These are phyloP conservation scores for Choanephora cucurbitarum DNA, from an alignment of 371 early-diverging fungal species.

Conservation along the genomic window DNA sequence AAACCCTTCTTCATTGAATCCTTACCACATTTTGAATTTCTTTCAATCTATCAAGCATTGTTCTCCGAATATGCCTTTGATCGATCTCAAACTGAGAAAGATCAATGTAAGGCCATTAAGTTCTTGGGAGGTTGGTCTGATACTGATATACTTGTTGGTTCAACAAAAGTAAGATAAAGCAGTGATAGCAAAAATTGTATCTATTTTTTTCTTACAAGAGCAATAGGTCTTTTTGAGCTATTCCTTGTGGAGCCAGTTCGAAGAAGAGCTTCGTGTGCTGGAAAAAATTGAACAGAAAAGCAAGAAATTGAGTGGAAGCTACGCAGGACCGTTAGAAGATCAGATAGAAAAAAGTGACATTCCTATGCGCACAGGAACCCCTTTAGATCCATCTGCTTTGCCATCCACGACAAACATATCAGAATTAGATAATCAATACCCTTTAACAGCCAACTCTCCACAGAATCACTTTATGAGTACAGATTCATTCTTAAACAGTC, in stretches of 20 bases:
- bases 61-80: constrained; percentile 38
- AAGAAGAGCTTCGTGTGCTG: constrained; percentile 55
- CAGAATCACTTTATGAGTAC: background rate
- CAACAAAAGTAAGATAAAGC: constrained; percentile 32
- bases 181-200: too few species aligned
- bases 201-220: too few species aligned
- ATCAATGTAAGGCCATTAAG: constrained; percentile 42
- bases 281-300: constrained; percentile 41
- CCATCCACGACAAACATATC: too few species aligned
- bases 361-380: background rate
- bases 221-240: constrained; percentile 76
- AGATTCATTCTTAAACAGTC: background rate
- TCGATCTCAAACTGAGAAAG: constrained; percentile 19
- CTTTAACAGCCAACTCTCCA: too few species aligned
- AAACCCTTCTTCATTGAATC: constrained; percentile 51
- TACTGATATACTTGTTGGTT: constrained; percentile 68
- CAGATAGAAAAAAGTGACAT: constrained; percentile 1
- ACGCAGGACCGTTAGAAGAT: background rate
- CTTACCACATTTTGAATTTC: constrained; percentile 50
- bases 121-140: constrained; percentile 50
- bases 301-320: constrained; percentile 23
- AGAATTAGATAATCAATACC: too few species aligned
- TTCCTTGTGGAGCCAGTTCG: constrained; percentile 67
- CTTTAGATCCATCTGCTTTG: background rate
- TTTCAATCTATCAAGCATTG: constrained; percentile 64